Conservation (phyloP, 2,329 filamentous ascomycete genomes). For the Beauveria sp. region DNA sequence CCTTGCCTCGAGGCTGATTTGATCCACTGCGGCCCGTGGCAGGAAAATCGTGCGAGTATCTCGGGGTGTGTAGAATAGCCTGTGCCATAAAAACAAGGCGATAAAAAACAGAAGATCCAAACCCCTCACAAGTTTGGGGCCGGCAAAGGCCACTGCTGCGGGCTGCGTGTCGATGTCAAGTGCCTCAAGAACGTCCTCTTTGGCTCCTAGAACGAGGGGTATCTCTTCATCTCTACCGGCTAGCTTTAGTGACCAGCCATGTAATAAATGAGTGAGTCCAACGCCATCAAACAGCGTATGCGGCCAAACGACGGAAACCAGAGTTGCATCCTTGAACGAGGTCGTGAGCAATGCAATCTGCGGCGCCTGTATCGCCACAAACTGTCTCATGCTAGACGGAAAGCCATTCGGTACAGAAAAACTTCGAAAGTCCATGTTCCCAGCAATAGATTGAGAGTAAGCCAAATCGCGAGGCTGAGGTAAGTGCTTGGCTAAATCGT, state of each 20-base stretch:
- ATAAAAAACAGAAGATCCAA: neutral
- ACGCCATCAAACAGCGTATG: constrained; percentile 40
- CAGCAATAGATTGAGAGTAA: neutral
- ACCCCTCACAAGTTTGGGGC: neutral
- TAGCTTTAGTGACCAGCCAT: constrained; percentile 36
- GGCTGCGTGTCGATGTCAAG: neutral
- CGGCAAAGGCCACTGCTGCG: neutral
- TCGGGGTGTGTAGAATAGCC: neutral
- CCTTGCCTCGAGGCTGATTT: constrained; percentile 18
- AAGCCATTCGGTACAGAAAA: neutral
- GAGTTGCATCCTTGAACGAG: constrained; percentile 39
- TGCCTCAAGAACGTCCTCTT: neutral
- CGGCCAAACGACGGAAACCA: constrained; percentile 35
- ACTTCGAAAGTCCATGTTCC: neutral
- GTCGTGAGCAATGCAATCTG: constrained; percentile 22
- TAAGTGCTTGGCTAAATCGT: neutral
- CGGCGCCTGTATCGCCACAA: neutral
- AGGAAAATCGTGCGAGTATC: neutral
- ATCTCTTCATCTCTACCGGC: constrained; percentile 34
- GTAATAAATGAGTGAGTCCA: constrained; percentile 31
- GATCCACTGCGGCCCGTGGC: neutral
- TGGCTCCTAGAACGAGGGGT: constrained; percentile 18
- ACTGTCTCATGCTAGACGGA: neutral
- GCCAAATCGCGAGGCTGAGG: neutral
- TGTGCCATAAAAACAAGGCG: neutral